Percentiles rank a stretch among this genome's conserved stretches.
Evolutionary conservation across 768 basidiomycete genomes (phyloP).

Genomic region (Calocybe indica): DNA sequence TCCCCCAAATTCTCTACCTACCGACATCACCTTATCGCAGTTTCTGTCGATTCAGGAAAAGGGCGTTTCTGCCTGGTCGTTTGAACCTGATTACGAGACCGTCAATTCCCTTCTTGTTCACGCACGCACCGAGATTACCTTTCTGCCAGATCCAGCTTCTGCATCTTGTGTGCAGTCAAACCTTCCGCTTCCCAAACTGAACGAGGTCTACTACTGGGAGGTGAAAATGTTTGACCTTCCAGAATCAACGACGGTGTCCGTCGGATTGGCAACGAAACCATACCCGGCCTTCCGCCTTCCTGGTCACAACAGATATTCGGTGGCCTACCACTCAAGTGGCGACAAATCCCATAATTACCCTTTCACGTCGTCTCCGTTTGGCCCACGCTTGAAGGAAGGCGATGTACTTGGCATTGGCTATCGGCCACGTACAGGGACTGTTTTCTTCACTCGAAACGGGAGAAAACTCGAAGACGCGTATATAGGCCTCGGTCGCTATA

Average conservation of each 20-base stretch:
- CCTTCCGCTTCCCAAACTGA: slow-evolving; percentile 92
- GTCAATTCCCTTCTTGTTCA: slow-evolving; percentile 91
- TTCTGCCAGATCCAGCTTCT: slow-evolving; percentile 92
- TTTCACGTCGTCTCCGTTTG: slow-evolving; percentile 81
- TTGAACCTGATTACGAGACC: slow-evolving; percentile 97
- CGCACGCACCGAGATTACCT: slow-evolving; percentile 94
- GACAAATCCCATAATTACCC: slow-evolving; percentile 98
- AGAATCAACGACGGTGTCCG: slow-evolving; percentile 76
- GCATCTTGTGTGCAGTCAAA: slow-evolving; percentile 96
- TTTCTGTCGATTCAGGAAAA: slow-evolving; percentile 99
- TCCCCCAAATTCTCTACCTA: slow-evolving; percentile 93
- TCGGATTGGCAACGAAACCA: slow-evolving; percentile 95
- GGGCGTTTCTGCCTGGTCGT: slow-evolving; percentile 98
- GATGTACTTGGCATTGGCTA: slow-evolving; percentile 96
- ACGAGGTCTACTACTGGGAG: slow-evolving; percentile 99
- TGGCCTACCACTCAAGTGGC: slow-evolving; percentile 94
- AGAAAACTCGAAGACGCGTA: slow-evolving; percentile 96
- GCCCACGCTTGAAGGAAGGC: slow-evolving; percentile 82
- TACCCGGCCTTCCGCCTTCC: slow-evolving; percentile 93
- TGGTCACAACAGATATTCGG: slow-evolving; percentile 78
- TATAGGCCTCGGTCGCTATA: slow-evolving; percentile 81
- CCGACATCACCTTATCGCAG: slow-evolving; percentile 97
- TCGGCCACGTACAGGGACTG: slow-evolving; percentile 91
- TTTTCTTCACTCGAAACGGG: slow-evolving; percentile 99
- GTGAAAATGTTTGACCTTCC: slow-evolving; percentile 99